phyloP scores from a whole-genome alignment of 495 filamentous ascomycete species.

The Acidomyces sp. region DNA sequence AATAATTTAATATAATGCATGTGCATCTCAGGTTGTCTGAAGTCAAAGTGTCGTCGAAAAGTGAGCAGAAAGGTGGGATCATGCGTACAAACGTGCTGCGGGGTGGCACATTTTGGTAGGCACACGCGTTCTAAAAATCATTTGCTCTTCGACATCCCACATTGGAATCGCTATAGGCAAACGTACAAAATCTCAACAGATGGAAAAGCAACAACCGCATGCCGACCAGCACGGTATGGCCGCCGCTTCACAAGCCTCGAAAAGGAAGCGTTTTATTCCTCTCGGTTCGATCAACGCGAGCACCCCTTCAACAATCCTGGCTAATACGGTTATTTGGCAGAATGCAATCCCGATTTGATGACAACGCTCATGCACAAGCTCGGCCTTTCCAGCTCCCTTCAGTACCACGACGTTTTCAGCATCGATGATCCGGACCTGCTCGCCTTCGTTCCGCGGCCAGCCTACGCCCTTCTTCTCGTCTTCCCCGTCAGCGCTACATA shows the following conservation, averaged over 20 bases:
- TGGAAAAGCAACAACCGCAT: background rate
- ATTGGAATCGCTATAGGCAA: too few relatives aligned
- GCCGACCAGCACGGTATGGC: slow-evolving; percentile 1
- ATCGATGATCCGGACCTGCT: slow-evolving; percentile 44
- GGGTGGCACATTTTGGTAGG: too few relatives aligned
- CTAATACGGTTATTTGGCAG: slow-evolving; percentile 24
- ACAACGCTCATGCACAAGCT: slow-evolving; percentile 40
- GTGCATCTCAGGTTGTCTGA: too few relatives aligned
- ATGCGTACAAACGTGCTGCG: too few relatives aligned
- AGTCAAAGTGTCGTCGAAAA: too few relatives aligned
- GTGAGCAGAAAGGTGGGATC: too few relatives aligned
- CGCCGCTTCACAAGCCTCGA: background rate
- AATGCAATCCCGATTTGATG: slow-evolving; percentile 53
- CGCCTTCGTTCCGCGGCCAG: slow-evolving; percentile 43
- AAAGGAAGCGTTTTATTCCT: slow-evolving; percentile 16
- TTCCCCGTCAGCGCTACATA: slow-evolving; percentile 37
- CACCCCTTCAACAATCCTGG: background rate
- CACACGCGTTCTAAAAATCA: too few relatives aligned
- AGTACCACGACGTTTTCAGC: slow-evolving; percentile 47
- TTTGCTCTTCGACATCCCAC: too few relatives aligned
- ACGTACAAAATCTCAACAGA: too few relatives aligned
- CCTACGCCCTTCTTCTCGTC: slow-evolving; percentile 44
- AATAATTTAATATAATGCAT: too few relatives aligned
- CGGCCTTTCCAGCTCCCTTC: slow-evolving; percentile 36
- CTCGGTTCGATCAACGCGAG: slow-evolving; percentile 23